Evolutionary conservation across 768 basidiomycete species (phyloP).

Genomic region (Lactarius quietus): DNA sequence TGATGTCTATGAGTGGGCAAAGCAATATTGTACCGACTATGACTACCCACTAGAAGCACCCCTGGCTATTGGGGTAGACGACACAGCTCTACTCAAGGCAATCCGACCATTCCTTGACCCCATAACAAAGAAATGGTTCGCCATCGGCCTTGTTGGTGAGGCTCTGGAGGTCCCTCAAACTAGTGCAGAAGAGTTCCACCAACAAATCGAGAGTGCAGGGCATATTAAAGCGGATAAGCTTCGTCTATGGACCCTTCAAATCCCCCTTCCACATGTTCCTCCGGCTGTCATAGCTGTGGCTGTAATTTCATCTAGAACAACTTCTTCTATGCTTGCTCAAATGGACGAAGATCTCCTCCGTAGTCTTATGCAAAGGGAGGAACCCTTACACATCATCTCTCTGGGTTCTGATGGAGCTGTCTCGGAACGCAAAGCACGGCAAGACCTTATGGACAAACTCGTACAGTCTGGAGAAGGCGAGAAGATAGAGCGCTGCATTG

Average conservation of each 20-base stretch:
- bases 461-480: neutral
- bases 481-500: neutral
- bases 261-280: neutral
- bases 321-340: neutral
- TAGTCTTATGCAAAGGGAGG: neutral
- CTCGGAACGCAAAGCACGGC: neutral
- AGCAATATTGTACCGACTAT: neutral
- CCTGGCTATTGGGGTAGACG: neutral
- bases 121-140: neutral
- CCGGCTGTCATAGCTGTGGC: neutral
- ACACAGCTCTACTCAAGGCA: neutral
- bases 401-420: neutral
- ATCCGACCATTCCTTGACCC: neutral
- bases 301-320: neutral
- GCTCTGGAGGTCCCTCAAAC: neutral
- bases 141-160: neutral
- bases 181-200: neutral
- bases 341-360: neutral
- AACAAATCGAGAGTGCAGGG: neutral
- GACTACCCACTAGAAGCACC: neutral
- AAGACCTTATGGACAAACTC: neutral
- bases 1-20: neutral
- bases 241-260: neutral
- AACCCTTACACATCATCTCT: neutral
- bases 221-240: neutral